phyloP scores from a whole-genome alignment of 2,329 filamentous ascomycete genomes.

The Diaporthe nobilis region DNA sequence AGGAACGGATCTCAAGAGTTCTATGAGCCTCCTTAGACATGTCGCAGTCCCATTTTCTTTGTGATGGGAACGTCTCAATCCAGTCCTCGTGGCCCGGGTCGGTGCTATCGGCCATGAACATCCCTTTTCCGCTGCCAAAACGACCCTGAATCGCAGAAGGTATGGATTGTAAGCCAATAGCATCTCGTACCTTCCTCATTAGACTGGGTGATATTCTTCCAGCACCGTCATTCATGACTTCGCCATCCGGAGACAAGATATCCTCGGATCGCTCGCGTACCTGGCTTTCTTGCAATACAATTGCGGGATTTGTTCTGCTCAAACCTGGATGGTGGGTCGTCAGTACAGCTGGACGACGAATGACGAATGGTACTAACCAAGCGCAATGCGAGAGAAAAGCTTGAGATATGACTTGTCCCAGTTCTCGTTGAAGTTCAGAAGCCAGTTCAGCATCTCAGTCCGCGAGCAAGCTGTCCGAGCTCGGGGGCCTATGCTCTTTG shows the following conservation, averaged over 20 bases:
- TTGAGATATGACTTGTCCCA: conserved; percentile 64
- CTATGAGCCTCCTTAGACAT: conserved; percentile 64
- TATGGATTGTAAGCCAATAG: conserved; percentile 64
- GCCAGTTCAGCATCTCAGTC: conserved; percentile 64
- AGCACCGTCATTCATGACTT: conserved; percentile 78
- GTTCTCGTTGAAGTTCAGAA: conserved; percentile 63
- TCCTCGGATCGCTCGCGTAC: conserved; percentile 58
- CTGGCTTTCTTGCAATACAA: conserved; percentile 61
- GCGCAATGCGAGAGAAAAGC: conserved; percentile 69
- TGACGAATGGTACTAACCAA: conserved; percentile 57
- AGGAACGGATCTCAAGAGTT: conserved; percentile 75
- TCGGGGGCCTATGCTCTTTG: conserved; percentile 49
- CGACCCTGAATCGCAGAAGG: conserved; percentile 79
- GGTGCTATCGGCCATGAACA: conserved; percentile 76
- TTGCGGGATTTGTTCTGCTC: conserved; percentile 63
- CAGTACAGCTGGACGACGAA: neutral
- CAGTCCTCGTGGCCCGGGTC: conserved; percentile 66
- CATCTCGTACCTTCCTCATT: conserved; percentile 65
- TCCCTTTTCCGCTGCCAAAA: conserved; percentile 80
- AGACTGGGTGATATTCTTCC: conserved; percentile 74
- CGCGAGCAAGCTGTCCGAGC: conserved; percentile 19
- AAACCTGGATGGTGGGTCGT: conserved; percentile 55
- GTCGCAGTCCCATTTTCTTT: conserved; percentile 76
- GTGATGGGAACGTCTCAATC: conserved; percentile 77
- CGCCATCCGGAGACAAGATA: conserved; percentile 54